phyloP scores from a whole-genome alignment of 2,329 filamentous ascomycete genomes.

The Trichoderma sp. region DNA sequence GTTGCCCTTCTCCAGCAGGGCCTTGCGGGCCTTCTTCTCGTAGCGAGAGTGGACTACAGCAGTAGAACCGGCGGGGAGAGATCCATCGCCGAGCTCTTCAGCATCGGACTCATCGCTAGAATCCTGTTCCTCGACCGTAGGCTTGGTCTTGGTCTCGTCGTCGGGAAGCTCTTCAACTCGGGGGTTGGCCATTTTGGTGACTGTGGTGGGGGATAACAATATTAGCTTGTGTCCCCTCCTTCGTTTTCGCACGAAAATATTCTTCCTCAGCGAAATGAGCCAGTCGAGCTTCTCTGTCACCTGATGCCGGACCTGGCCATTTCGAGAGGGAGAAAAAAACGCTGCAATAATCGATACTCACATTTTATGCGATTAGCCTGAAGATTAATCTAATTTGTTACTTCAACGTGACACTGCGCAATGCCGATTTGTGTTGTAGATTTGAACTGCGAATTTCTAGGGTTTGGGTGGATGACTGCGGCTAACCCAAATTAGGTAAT shows the following conservation, averaged over 20 bases:
- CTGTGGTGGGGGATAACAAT: constrained; percentile 33
- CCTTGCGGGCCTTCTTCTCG: constrained; percentile 99
- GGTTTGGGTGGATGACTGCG: constrained; percentile 40
- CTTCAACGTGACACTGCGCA: constrained; percentile 30
- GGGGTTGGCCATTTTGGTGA: constrained; percentile 85
- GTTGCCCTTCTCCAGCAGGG: constrained; percentile 97
- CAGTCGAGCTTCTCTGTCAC: neutral
- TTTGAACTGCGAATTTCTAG: constrained; percentile 43
- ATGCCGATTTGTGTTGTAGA: constrained; percentile 41
- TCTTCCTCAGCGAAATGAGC: constrained; percentile 7
- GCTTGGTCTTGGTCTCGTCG: constrained; percentile 75
- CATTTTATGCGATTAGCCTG: constrained; percentile 37
- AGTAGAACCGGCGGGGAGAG: constrained; percentile 76
- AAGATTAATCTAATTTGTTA: constrained; percentile 32
- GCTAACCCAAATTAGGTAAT: constrained; percentile 44
- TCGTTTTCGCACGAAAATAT: constrained; percentile 24
- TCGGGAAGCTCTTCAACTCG: constrained; percentile 97
- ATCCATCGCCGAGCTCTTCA: constrained; percentile 78
- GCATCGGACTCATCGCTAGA: constrained; percentile 73
- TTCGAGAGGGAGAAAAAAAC: neutral
- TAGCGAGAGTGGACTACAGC: constrained; percentile 96
- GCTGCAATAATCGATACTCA: constrained; percentile 24
- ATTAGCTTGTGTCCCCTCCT: constrained; percentile 26
- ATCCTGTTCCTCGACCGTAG: constrained; percentile 70
- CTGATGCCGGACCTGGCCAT: neutral